Base-by-base conservation (phyloP, 441 rosid species). In the Syzygium malaccense region DNA sequence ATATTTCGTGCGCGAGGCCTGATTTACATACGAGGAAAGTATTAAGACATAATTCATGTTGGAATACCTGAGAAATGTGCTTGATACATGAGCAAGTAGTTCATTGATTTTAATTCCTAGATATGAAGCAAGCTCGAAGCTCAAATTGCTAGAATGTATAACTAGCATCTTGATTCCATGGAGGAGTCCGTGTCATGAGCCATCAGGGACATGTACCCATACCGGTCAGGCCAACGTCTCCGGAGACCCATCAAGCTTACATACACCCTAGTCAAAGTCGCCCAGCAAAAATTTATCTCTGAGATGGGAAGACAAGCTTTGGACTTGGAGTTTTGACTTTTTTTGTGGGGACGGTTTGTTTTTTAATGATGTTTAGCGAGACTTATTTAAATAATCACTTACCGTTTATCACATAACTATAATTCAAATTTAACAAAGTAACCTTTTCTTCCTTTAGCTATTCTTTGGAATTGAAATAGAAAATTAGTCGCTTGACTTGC, bases 341-440 rank as follows among this genome's bases (percentile, higher is more conserved):
- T 26, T 6, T 17, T 14, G 14, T 4, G 62, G 62, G 28, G 14
- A 0, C 5, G 3, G 6, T 57, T 57, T 10, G 4, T 57, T 4
- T 57, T 57, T 58, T 26, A 25, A 25, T 25, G 14, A 58, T 9
- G 45, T 41, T 41, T 41, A 41, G 7, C 5, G 45, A 41, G 45
- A 41, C 1, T 41, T 41, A 41, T 41, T 41, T 41, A 41, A 41
- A 41, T 41, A 41, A 1, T 1, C 1, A 41, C 45, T 41, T 41
- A 41, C 1, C 4, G 45, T 41, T 41, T 5, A 41, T 41, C 45
- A 41, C 45, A 1, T 5, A 6, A 1, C 1, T 41, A 1, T 41
- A 41, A 41, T 41, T 41, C 45, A 41, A 41, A 41, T 41, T 41
- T 41, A 41, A 41, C 45, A 41, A 41, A 41, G 45, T 41, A 1